Conservation (phyloP, 805 yeast genomes). For the Danielia reshetovae region DNA sequence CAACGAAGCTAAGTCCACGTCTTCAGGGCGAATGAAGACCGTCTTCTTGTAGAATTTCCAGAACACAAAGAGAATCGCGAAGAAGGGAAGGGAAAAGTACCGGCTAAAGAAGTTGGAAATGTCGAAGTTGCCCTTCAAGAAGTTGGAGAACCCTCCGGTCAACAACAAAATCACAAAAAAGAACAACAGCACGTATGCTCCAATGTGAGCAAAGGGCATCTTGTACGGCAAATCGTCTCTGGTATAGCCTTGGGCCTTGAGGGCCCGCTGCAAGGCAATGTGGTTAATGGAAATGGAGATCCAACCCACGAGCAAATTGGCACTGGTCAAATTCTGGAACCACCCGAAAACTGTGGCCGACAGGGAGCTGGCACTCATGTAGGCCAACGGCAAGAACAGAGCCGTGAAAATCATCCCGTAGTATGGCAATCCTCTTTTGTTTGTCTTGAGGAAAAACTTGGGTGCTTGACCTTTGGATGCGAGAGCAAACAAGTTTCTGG, state of each 20-base stretch:
- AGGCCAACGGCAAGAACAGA: not conserved
- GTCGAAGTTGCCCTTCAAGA: slow-evolving; percentile 1
- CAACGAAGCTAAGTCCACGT: not conserved
- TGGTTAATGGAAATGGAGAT: not conserved
- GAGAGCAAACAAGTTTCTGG: not conserved
- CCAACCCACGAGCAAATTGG: not conserved
- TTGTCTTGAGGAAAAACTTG: not conserved
- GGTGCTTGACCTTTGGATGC: slow-evolving; percentile 1
- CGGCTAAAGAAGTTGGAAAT: not conserved
- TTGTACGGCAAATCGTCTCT: not conserved
- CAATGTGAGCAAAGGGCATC: not conserved
- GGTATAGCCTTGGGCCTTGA: not conserved
- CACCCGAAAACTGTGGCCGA: not conserved
- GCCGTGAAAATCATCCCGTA: not conserved
- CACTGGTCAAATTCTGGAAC: slow-evolving; percentile 1
- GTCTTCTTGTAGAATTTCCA: not conserved
- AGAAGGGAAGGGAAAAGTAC: not conserved
- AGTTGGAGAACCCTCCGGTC: slow-evolving; percentile 1
- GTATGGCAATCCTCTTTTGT: not conserved
- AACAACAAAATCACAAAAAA: not conserved
- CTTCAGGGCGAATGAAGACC: slow-evolving; percentile 26
- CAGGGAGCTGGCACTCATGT: not conserved
- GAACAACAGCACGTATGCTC: not conserved
- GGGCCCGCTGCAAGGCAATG: not conserved
- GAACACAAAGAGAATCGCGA: not conserved